These are phyloP conservation scores for Thermothelomyces thermophilus DNA, from an alignment of 2,329 filamentous ascomycete genomes.

Conservation along the genomic window DNA sequence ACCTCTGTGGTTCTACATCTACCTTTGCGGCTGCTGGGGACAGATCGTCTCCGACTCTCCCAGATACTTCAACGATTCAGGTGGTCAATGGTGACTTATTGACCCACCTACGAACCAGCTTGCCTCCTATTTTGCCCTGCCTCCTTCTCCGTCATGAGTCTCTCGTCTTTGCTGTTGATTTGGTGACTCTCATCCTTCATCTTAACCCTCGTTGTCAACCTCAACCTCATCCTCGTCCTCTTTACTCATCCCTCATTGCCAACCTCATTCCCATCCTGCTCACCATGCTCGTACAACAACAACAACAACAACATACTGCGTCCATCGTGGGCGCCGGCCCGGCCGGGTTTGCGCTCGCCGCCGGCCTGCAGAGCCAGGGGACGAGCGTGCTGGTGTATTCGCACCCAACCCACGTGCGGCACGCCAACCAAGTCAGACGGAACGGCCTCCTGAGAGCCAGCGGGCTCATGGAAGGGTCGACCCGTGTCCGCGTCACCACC, in stretches of 20 bases:
- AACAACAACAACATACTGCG: not conserved
- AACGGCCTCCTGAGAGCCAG: not conserved
- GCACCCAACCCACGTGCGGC: not conserved
- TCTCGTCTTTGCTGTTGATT: no score
- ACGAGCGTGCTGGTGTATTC: not conserved
- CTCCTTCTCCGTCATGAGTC: no score
- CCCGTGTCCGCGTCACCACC: not conserved
- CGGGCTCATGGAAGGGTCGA: not conserved
- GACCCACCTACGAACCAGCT: no score
- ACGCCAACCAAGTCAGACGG: not conserved
- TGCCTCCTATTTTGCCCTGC: no score
- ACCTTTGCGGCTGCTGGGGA: no score
- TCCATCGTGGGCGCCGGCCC: conserved; percentile 3
- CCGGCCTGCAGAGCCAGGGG: not conserved
- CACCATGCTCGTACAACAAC: not conserved
- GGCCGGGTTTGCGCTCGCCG: conserved; percentile 2
- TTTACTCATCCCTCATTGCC: not conserved
- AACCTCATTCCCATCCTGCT: not conserved
- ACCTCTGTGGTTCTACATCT: no score
- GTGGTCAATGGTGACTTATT: no score
- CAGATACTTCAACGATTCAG: no score
- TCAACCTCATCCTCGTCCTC: not conserved
- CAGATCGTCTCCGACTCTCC: no score
- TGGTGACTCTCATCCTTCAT: no score
- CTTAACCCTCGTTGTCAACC: no score